Evolutionary conservation across 2,329 filamentous ascomycete genomes (phyloP), one percentile per base, ranked within the genome.

Genomic region (Xylariaceae sp.): DNA sequence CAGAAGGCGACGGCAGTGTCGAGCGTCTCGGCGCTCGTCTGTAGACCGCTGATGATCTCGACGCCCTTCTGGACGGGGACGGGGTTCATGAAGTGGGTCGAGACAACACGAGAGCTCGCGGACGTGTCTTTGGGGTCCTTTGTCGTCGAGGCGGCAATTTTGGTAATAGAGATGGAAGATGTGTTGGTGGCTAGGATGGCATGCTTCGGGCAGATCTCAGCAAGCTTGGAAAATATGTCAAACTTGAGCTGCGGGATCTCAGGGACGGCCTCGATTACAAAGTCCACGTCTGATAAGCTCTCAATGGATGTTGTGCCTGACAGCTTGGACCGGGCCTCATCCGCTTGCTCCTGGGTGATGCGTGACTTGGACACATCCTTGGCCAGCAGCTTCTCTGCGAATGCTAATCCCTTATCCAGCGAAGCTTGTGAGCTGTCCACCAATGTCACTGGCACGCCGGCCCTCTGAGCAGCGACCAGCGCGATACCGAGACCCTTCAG

Each of bases 11-110:
- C 67, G 2, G 92, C 88, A 0, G 83, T 86, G 13, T 87, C 81
- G 31, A 96, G 67, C 1, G 92, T 97, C 45, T 78, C 75, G 51
- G 80, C 69, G 42, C 86, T 92, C 2, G 92, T 98, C 64, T 98
- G 92, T 19, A 98, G 72, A 19, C 88, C 92, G 36, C 85, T 83
- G 61, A 98, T 97, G 56, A 98, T 96, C 67, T 98, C 92, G 4
- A 98, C 92, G 36, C 92, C 92, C 65, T 95, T 95, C 61, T 97
- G 92, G 21, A 98, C 69, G 2, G 92, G 92, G 0, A 98, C 92
- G 0, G 92, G 92, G 71, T 98, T 98, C 92, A 98, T 98, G 67
- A 98, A 98, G 65, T 98, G 92, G 12, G 92, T 97, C 36, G 87
- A 88, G 39, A 98, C 80, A 8, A 98, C 92, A 33, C 92, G 83